Evolutionary conservation across 192 early-diverging fungal genomes (phyloP).

Genomic region (Rhizoclosmatium sp.): DNA sequence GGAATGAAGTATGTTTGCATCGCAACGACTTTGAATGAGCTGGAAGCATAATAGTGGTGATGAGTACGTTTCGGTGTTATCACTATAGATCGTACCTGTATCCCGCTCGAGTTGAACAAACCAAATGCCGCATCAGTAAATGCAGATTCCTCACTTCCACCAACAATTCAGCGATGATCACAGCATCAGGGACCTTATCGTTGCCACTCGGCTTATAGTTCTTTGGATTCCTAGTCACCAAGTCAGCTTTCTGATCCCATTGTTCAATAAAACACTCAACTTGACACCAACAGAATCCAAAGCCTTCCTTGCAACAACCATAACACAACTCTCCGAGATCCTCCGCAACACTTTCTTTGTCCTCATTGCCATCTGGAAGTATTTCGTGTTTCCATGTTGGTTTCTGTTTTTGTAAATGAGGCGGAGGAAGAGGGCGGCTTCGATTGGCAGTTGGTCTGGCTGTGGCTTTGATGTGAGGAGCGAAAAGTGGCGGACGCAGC

Average conservation of each 20-base stretch:
- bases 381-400: not conserved
- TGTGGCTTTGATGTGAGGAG: not conserved
- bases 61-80: not conserved
- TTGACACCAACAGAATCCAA: not conserved
- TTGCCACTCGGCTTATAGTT: not conserved
- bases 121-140: not conserved
- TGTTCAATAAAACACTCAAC: not conserved
- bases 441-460: not conserved
- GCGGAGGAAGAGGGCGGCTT: not conserved
- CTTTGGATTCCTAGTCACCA: not conserved
- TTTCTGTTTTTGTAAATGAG: not conserved
- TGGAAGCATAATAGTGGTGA: not conserved
- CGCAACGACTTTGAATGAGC: slow-evolving; percentile 13
- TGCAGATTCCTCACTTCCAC: not conserved
- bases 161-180: not conserved
- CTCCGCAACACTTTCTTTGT: not conserved
- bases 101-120: slow-evolving; percentile 1
- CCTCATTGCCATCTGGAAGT: slow-evolving; percentile 7
- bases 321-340: not conserved
- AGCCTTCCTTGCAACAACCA: not conserved
- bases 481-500: not conserved
- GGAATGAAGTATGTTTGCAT: slow-evolving; percentile 16
- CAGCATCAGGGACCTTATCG: not conserved
- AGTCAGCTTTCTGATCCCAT: not conserved
- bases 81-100: not conserved